phyloP scores from a whole-genome alignment of 371 early-diverging fungal genomes.

The Mortierella sp. region DNA sequence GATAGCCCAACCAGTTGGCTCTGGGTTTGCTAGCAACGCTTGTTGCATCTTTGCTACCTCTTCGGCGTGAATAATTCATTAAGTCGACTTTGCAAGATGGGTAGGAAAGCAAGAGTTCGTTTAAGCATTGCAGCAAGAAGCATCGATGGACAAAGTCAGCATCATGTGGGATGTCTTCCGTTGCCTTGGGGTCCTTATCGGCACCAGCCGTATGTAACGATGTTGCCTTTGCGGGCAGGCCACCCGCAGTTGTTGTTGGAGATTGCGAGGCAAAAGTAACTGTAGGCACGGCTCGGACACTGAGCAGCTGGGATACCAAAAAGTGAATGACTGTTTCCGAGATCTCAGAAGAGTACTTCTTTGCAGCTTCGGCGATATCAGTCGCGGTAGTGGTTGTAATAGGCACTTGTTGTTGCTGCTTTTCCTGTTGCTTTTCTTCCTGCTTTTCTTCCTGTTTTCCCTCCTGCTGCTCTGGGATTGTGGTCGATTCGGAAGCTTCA shows the following conservation, averaged over 20 bases:
- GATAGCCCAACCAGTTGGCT: slow-evolving; percentile 60
- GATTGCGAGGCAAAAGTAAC: neutral
- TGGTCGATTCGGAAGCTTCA: slow-evolving; percentile 8
- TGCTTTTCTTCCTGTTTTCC: neutral
- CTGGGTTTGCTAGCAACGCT: slow-evolving; percentile 41
- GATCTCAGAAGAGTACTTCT: slow-evolving; percentile 57
- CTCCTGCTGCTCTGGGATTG: neutral
- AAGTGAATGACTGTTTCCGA: slow-evolving; percentile 60
- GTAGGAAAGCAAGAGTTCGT: slow-evolving; percentile 89
- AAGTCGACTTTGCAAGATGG: slow-evolving; percentile 85
- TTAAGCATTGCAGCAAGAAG: slow-evolving; percentile 87
- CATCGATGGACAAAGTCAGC: slow-evolving; percentile 76
- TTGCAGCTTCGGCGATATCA: slow-evolving; percentile 38
- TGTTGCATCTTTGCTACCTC: slow-evolving; percentile 59
- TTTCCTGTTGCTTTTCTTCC: neutral
- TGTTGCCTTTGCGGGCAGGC: neutral
- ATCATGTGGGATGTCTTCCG: slow-evolving; percentile 24
- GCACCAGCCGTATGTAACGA: neutral
- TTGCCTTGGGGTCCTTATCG: slow-evolving; percentile 26
- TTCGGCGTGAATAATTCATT: slow-evolving; percentile 70
- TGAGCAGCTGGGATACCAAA: slow-evolving; percentile 62
- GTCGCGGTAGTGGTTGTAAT: slow-evolving; percentile 1
- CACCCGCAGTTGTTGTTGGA: slow-evolving; percentile 9
- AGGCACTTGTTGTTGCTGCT: neutral
- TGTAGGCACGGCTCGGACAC: neutral